Evolutionary conservation across 352 stramenopile species (phyloP).

Genomic region (Phytophthora fragariaefolia): DNA sequence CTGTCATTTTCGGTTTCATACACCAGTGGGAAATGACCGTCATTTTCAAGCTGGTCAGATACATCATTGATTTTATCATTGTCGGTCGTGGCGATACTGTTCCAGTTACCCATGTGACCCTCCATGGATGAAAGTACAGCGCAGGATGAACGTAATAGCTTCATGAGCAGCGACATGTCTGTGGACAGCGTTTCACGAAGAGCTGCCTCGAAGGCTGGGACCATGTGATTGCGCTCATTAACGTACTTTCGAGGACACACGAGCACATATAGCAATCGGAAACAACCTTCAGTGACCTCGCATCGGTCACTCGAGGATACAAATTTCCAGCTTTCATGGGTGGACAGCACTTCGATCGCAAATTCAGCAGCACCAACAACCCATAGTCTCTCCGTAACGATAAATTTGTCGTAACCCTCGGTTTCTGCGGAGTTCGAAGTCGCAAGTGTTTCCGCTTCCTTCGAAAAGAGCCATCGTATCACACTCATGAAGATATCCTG

Average conservation of each 20-base stretch:
- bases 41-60: slow-evolving; percentile 1
- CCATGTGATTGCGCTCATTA: slow-evolving; percentile 44
- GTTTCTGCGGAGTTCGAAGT: background rate
- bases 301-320: slow-evolving; percentile 42
- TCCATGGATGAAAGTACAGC: slow-evolving; percentile 35
- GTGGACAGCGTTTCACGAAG: slow-evolving; percentile 56
- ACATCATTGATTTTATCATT: slow-evolving; percentile 2
- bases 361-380: slow-evolving; percentile 65
- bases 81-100: slow-evolving; percentile 20
- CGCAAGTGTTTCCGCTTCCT: slow-evolving; percentile 45
- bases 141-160: slow-evolving; percentile 56
- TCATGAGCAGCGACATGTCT: slow-evolving; percentile 66
- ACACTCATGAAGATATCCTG: slow-evolving; percentile 65
- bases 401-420: slow-evolving; percentile 18
- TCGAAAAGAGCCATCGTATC: slow-evolving; percentile 62
- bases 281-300: slow-evolving; percentile 57
- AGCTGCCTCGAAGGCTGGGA: slow-evolving; percentile 52
- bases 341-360: slow-evolving; percentile 60
- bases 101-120: slow-evolving; percentile 29
- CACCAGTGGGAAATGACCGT: slow-evolving; percentile 36
- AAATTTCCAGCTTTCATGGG: slow-evolving; percentile 75
- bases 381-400: slow-evolving; percentile 50
- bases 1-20: slow-evolving; percentile 41
- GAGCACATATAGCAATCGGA: slow-evolving; percentile 59
- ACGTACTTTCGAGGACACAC: slow-evolving; percentile 48